phyloP scores from a whole-genome alignment of 2,329 filamentous ascomycete genomes.

The Penicillium sp. region DNA sequence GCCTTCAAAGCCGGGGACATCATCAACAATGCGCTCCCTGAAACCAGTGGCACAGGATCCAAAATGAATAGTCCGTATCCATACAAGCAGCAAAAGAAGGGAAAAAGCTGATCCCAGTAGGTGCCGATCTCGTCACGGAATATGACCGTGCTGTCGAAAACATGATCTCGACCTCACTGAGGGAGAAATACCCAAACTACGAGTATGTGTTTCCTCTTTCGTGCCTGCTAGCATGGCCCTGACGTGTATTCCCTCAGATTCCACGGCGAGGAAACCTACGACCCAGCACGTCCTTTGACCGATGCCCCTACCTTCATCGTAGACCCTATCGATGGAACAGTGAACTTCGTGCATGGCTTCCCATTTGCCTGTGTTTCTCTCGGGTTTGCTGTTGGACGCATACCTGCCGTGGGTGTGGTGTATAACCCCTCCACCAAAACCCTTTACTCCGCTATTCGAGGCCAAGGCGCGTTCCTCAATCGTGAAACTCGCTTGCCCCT shows the following conservation, averaged over 20 bases:
- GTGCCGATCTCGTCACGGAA: conserved; percentile 55
- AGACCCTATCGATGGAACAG: conserved; percentile 58
- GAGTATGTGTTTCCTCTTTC: conserved; percentile 29
- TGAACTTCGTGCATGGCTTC: conserved; percentile 56
- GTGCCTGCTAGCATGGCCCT: background rate
- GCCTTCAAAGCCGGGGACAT: conserved; percentile 37
- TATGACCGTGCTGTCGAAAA: conserved; percentile 55
- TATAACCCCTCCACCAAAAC: conserved; percentile 53
- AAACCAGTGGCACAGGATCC: conserved; percentile 30
- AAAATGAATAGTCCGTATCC: conserved; percentile 40
- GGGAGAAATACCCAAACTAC: conserved; percentile 46
- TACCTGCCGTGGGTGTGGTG: conserved; percentile 51
- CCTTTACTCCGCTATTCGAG: conserved; percentile 49
- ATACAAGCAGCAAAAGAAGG: background rate
- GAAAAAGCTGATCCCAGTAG: conserved; percentile 23
- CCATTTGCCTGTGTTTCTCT: conserved; percentile 53
- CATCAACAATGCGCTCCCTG: conserved; percentile 38
- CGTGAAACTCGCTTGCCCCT: conserved; percentile 39
- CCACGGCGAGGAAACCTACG: conserved; percentile 55
- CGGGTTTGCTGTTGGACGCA: conserved; percentile 45
- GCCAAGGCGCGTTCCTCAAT: conserved; percentile 47
- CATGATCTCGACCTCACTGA: conserved; percentile 47
- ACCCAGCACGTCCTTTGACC: conserved; percentile 45
- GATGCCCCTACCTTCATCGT: conserved; percentile 52
- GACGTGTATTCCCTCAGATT: conserved; percentile 30